These are phyloP conservation scores for Phytopythium montanum DNA, from an alignment of 352 stramenopile species.

Conservation along the genomic window DNA sequence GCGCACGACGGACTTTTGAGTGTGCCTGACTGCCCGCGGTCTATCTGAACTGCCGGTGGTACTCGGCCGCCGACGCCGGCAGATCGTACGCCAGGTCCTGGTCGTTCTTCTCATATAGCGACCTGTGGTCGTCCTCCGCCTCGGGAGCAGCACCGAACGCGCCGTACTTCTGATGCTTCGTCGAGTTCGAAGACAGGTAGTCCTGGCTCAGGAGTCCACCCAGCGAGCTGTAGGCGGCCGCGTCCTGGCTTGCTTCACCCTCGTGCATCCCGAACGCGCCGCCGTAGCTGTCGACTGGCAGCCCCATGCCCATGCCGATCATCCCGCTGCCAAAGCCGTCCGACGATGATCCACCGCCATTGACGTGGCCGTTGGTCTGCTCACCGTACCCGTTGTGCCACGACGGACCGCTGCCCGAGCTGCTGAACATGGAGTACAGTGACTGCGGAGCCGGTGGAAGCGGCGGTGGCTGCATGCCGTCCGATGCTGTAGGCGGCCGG, in stretches of 20 bases:
- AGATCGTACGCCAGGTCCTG: conserved; percentile 28
- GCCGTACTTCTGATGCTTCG: conserved; percentile 18
- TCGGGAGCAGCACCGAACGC: conserved; percentile 26
- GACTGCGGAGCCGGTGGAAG: conserved; percentile 35
- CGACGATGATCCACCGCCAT: conserved; percentile 10
- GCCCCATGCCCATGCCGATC: conserved; percentile 39
- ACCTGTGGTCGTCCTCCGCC: conserved; percentile 9
- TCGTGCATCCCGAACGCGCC: conserved; percentile 31
- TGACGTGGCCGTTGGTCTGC: conserved; percentile 11
- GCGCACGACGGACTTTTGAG: no score
- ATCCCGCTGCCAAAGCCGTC: conserved; percentile 45
- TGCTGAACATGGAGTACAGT: conserved; percentile 62
- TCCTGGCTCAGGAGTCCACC: conserved; percentile 57
- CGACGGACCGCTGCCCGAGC: conserved; percentile 6
- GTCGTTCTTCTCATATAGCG: conserved; percentile 6
- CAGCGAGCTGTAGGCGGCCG: conserved; percentile 47
- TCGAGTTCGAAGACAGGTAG: conserved; percentile 37
- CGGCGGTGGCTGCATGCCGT: conserved; percentile 23
- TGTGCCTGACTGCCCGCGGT: neutral
- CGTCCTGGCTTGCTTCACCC: conserved; percentile 12
- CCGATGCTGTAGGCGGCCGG: conserved; percentile 14
- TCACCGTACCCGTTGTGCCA: conserved; percentile 12
- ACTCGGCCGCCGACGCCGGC: conserved; percentile 32
- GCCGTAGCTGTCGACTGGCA: conserved; percentile 34
- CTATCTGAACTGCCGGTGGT: conserved; percentile 41